Conservation (phyloP, 768 basidiomycete species). For the Pholiota molesta region DNA sequence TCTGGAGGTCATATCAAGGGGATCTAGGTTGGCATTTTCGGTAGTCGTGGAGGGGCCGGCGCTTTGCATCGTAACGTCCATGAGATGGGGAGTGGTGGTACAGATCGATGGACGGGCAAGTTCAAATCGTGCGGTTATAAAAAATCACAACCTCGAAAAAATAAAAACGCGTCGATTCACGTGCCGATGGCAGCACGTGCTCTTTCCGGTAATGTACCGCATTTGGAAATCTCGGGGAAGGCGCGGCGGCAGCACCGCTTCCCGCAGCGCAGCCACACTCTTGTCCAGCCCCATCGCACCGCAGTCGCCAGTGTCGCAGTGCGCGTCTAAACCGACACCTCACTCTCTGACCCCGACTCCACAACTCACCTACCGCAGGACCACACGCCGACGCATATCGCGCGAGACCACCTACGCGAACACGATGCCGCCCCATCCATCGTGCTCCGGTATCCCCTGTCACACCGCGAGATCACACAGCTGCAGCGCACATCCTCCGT, state of each 20-base stretch:
- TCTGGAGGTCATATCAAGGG: slow-evolving; percentile 75
- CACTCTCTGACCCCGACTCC: no score
- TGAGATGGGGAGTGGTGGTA: slow-evolving; percentile 11
- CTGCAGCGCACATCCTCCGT: no score
- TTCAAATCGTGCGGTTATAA: background rate
- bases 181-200: slow-evolving; percentile 12
- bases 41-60: slow-evolving; percentile 30
- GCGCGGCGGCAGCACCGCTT: background rate
- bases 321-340: no score
- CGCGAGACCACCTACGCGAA: no score
- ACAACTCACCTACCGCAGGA: no score
- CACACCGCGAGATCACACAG: no score
- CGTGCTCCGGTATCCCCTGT: no score
- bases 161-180: slow-evolving; percentile 17
- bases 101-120: slow-evolving; percentile 18
- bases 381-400: no score
- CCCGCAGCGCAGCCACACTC: background rate
- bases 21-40: slow-evolving; percentile 24
- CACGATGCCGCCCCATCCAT: no score
- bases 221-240: background rate
- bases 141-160: slow-evolving; percentile 9
- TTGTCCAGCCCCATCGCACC: slow-evolving; percentile 2
- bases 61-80: slow-evolving; percentile 26
- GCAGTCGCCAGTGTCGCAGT: background rate
- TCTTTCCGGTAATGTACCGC: background rate